Base-by-base conservation (phyloP, 192 early-diverging fungal genomes). In the Mortierella claussenii region DNA sequence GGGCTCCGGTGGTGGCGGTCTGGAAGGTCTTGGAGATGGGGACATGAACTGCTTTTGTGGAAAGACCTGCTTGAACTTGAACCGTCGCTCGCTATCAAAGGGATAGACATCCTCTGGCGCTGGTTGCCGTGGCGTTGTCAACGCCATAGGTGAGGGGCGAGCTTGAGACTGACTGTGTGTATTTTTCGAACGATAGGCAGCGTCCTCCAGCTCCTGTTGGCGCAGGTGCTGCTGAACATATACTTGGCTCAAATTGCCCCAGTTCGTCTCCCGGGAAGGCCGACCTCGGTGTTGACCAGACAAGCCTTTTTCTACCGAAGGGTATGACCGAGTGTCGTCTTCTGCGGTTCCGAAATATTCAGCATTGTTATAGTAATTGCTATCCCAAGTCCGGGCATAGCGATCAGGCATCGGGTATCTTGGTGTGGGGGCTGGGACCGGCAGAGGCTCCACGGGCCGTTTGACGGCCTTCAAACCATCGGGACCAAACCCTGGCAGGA, bases 401-500 rank as follows among this genome's bases (percentile, higher is more conserved):
- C 53, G 50, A 49, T 70, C 68, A 4, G 34, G 23, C 11, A 30
- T 31, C 4, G 68, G 34, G 46, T 63, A 70, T 55, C 44, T 34
- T 34, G 21, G 32, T 17, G 15, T 18, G n/a, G 7, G 9, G 24
- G 37, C 13, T 30, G 45, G 21, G 20, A 9, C 33, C 10, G 51
- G 31, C 18, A 33, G 1, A 20, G 48, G 28, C 21, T 28, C 31
- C 37, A 12, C n/a, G 12, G 54, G 15, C 8, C 49, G 49, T 18
- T 36, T 23, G 4, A 10, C 3, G 17, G 20, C 20, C 57, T 67
- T 36, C 23, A 56, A 20, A 18, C 73, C 73, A n/a, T 57, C 53
- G 0, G 56, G 65, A 8, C 64, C 53, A 59, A 76, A 76, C 26
- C 73, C 73, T 49, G 73, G 73, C 10, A 76, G 44, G 51, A 67